These are phyloP conservation scores for Dioscorea zingiberensis DNA, from an alignment of 106 monocot species.

Conservation along the genomic window DNA sequence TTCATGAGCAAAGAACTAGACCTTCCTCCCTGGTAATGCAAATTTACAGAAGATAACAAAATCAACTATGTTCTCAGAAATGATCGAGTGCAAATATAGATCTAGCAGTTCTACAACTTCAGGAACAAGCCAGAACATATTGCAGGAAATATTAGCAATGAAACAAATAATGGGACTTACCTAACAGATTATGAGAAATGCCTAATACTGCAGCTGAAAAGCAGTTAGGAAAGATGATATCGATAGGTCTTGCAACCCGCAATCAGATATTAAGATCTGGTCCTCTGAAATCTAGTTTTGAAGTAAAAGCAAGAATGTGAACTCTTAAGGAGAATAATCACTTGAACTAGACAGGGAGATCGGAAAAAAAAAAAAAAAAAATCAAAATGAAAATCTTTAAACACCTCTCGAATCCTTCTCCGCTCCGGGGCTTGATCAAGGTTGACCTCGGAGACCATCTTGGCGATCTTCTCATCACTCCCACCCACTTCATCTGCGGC, in stretches of 20 bases:
- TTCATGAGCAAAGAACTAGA: too few species aligned
- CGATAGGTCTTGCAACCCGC: conserved; percentile 77
- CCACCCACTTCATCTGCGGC: conserved; percentile 43
- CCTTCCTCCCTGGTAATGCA: too few species aligned
- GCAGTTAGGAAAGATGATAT: conserved; percentile 77
- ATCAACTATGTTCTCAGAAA: too few species aligned
- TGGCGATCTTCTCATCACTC: conserved; percentile 55
- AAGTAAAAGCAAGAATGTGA: background rate
- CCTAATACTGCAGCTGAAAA: conserved; percentile 64
- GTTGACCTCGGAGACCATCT: conserved; percentile 45
- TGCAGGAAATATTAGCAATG: too few species aligned
- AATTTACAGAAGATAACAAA: too few species aligned
- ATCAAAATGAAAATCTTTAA: conserved; percentile 34
- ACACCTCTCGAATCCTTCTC: conserved; percentile 65
- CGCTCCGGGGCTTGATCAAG: conserved; percentile 69
- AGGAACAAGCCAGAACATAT: too few species aligned
- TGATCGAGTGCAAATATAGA: too few species aligned
- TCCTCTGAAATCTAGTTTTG: conserved; percentile 79
- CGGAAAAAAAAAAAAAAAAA: too few species aligned
- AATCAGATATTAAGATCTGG: conserved; percentile 73
- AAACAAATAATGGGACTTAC: conserved; percentile 18
- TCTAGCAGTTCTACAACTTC: too few species aligned
- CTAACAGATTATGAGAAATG: conserved; percentile 85
- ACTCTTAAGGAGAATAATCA: too few species aligned
- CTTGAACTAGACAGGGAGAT: too few species aligned